Evolutionary conservation across 2,329 filamentous ascomycete genomes (phyloP), one percentile per base, ranked within the genome.

Genomic region (Ilyonectria sp.): DNA sequence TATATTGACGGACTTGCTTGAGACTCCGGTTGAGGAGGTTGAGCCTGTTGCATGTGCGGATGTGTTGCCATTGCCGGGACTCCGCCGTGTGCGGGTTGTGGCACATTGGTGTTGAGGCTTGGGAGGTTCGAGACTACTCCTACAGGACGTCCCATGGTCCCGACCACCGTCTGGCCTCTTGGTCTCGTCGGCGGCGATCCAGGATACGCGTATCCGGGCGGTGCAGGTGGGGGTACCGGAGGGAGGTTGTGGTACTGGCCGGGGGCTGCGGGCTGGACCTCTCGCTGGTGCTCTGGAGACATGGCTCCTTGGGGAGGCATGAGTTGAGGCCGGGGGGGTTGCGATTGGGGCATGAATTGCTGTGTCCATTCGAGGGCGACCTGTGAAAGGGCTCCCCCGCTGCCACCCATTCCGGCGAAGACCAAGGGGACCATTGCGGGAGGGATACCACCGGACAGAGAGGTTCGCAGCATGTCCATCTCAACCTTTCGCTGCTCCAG

Each of bases 351-450:
- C 78, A 91, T 85, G 74, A 88, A 90, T 74, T 93, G 90, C 76
- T 93, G 91, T 13, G 89, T 87, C 87, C 87, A 91, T 76, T 94
- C 92, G 60, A 93, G 73, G 4, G 89, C 87, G 35, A 87, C 85
- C 69, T 88, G 89, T 21, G 90, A 85, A 31, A 92, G 79, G 61
- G 85, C 83, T 40, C 89, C 90, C 44, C 90, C 91, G 26, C 71
- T 73, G 26, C 71, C 72, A 85, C 87, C 87, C 85, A 94, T 91
- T 49, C 91, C 91, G 13, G 91, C 89, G 79, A 95, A 94, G 26
- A 95, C 90, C 66, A 94, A 82, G 7, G 93, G 93, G 29, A 94
- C 87, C 86, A 94, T 89, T 40, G 91, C 86, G 13, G 92, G 92
- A 10, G 93, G 92, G 57, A 95, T 89, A 11, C 92, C 92, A 43